Conservation (phyloP, 116 monocot species). For the Papilionanthe hybrid region DNA sequence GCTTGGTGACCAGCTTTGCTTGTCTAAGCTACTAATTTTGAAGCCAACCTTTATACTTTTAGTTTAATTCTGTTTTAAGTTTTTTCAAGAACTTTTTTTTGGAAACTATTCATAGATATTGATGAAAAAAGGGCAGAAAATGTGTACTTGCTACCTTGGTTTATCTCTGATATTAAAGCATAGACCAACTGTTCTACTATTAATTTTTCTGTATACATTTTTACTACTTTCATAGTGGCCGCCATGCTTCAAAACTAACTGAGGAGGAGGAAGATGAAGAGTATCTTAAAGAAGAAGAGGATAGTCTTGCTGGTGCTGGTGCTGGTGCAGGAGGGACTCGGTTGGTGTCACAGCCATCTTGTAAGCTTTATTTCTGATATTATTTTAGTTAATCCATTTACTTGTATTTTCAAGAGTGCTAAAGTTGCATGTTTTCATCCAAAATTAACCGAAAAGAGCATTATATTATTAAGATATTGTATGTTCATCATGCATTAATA, state of each 20-base stretch:
- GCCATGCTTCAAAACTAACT: conserved; percentile 86
- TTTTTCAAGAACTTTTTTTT: not conserved
- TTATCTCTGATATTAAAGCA: not conserved
- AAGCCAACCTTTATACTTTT: not conserved
- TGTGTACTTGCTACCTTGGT: not conserved
- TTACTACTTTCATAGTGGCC: conserved; percentile 37
- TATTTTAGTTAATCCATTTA: conserved; percentile 3
- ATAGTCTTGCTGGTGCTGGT: conserved; percentile 46
- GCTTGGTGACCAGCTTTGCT: not conserved
- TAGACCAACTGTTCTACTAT: not conserved
- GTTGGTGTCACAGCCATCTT: conserved; percentile 76
- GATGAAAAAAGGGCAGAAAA: not conserved
- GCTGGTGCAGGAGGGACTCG: conserved; percentile 74
- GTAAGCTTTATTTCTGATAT: conserved; percentile 33
- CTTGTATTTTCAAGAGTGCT: not conserved
- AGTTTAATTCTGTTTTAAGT: not conserved
- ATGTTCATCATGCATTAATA: not conserved
- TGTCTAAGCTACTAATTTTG: not conserved
- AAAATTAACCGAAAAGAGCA: not conserved
- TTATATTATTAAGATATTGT: not conserved
- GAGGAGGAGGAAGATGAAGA: conserved; percentile 97
- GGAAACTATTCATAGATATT: not conserved
- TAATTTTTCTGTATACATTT: not conserved
- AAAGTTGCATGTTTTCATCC: not conserved
- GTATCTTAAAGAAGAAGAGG: conserved; percentile 91